These are phyloP conservation scores for Podila clonocystis DNA, from an alignment of 192 early-diverging fungal genomes.

Conservation along the genomic window DNA sequence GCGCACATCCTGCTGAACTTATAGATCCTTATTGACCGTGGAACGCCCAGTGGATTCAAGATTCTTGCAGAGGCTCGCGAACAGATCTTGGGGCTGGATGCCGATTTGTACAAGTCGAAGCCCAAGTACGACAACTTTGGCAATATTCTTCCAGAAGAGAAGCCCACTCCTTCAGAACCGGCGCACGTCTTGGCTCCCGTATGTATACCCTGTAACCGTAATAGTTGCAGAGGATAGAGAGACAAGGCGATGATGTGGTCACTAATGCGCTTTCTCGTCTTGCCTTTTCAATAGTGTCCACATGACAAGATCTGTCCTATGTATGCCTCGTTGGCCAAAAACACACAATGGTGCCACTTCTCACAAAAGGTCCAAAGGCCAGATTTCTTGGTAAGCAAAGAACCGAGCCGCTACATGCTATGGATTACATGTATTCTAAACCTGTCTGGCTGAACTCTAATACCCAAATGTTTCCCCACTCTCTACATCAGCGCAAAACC, in stretches of 20 bases:
- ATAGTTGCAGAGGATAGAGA: neutral
- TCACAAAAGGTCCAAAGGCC: constrained; percentile 81
- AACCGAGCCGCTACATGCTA: neutral
- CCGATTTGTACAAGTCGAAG: constrained; percentile 30
- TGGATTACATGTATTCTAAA: neutral
- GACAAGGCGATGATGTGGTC: neutral
- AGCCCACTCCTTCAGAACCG: neutral
- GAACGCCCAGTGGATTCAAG: constrained; percentile 76
- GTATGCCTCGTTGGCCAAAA: constrained; percentile 50
- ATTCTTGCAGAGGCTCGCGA: constrained; percentile 74
- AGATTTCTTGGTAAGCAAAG: constrained; percentile 56
- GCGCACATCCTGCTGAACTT: neutral
- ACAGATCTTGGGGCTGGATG: constrained; percentile 65
- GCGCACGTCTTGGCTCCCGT: constrained; percentile 86
- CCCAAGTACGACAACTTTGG: constrained; percentile 41
- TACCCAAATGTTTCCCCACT: neutral
- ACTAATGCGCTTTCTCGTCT: neutral
- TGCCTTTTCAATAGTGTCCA: constrained; percentile 61
- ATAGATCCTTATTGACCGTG: constrained; percentile 83
- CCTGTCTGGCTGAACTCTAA: neutral
- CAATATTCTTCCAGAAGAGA: constrained; percentile 7
- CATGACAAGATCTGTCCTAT: constrained; percentile 82
- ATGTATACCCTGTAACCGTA: constrained; percentile 8
- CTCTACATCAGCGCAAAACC: constrained; percentile 61
- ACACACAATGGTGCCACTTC: constrained; percentile 82